These are phyloP conservation scores for Neocatenulostroma microsporum DNA, from an alignment of 2,329 filamentous ascomycete species.

Conservation along the genomic window DNA sequence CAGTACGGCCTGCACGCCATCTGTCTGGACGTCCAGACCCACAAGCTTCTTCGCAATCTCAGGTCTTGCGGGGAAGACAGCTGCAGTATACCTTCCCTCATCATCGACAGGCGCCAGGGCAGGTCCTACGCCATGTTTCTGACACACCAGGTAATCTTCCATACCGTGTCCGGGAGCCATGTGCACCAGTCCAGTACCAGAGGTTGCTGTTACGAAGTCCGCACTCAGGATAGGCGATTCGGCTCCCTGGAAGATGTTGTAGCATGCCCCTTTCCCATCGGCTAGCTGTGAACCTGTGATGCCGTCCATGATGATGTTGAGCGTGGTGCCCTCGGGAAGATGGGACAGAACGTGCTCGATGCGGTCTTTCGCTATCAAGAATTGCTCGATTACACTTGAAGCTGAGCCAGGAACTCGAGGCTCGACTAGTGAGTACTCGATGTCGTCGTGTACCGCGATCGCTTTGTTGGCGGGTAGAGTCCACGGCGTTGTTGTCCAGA, in stretches of 20 bases:
- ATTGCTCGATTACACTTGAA: constrained; percentile 27
- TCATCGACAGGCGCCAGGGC: constrained; percentile 79
- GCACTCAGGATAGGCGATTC: constrained; percentile 64
- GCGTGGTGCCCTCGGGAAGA: constrained; percentile 41
- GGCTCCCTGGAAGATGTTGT: constrained; percentile 35
- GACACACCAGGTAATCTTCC: constrained; percentile 86
- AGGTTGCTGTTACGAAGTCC: constrained; percentile 79
- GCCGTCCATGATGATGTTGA: constrained; percentile 44
- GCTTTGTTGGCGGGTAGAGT: constrained; percentile 88
- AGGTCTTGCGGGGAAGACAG: constrained; percentile 61
- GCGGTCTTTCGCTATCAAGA: constrained; percentile 66
- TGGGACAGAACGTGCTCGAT: constrained; percentile 50
- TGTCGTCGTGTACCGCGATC: constrained; percentile 55
- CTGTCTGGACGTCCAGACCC: constrained; percentile 63
- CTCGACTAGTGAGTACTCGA: constrained; percentile 12
- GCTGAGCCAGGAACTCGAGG: background rate
- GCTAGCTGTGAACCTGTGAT: constrained; percentile 60
- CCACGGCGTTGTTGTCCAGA: constrained; percentile 99
- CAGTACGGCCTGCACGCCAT: constrained; percentile 63
- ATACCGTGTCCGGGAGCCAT: constrained; percentile 91
- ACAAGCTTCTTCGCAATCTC: constrained; percentile 41
- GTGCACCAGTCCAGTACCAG: constrained; percentile 94
- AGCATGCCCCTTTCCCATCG: constrained; percentile 29
- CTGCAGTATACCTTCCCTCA: constrained; percentile 68
- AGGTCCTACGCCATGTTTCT: constrained; percentile 55